Conservation (phyloP, 1,284 basidiomycete species). For the Mycena citricolor region DNA sequence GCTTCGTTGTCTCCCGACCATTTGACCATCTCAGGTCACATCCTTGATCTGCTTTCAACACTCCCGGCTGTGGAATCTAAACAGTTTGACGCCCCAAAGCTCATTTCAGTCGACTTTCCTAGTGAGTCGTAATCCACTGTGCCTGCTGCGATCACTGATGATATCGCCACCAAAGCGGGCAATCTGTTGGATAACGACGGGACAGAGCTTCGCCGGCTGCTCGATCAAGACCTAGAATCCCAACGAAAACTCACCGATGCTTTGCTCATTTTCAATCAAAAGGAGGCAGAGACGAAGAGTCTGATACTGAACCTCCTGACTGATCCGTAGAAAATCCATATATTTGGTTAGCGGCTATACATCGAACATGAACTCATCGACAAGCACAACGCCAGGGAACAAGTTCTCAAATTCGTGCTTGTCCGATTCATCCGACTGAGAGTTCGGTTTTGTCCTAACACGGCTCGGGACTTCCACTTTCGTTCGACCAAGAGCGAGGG, state of each 20-base stretch:
- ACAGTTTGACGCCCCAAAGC: conserved; percentile 12
- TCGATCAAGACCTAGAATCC: conserved; percentile 38
- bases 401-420: too few relatives aligned
- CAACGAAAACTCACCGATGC: conserved; percentile 45
- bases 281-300: conserved; percentile 41
- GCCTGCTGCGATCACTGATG: background rate
- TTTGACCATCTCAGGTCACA: conserved; percentile 43
- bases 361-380: too few relatives aligned
- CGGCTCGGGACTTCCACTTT: too few relatives aligned
- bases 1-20: conserved; percentile 44
- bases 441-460: too few relatives aligned
- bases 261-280: conserved; percentile 42
- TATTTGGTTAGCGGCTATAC: too few relatives aligned
- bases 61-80: conserved; percentile 27
- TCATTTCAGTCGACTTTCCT: background rate
- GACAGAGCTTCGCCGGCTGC: conserved; percentile 34
- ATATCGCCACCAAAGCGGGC: conserved; percentile 9
- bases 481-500: too few relatives aligned
- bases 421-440: too few relatives aligned
- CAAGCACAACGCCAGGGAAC: too few relatives aligned
- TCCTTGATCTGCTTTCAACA: conserved; percentile 43
- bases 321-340: too few relatives aligned
- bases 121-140: conserved; percentile 5
- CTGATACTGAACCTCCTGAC: too few relatives aligned
- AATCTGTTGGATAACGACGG: conserved; percentile 40